Conservation (phyloP, 169 alveolate genomes). For the Babesia ovis region DNA sequence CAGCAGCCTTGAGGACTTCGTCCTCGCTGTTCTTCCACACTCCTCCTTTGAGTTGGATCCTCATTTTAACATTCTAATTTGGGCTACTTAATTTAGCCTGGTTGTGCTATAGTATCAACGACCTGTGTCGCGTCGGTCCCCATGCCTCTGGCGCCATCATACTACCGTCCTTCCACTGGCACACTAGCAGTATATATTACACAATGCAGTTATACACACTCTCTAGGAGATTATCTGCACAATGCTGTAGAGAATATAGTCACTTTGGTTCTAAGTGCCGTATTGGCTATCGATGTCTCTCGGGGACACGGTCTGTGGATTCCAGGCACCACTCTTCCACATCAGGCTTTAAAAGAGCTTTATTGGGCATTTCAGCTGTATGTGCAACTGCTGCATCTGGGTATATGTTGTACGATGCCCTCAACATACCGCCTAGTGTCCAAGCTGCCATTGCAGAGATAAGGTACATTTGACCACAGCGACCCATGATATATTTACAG, state of each 20-base stretch:
- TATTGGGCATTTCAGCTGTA: slow-evolving; percentile 8
- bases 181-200: not conserved
- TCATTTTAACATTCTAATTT: slow-evolving; percentile 78
- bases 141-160: not conserved
- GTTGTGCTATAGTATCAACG: not conserved
- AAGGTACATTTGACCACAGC: not conserved
- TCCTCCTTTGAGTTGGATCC: slow-evolving; percentile 97
- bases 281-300: slow-evolving; percentile 10
- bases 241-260: no score
- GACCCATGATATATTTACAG: slow-evolving; percentile 7
- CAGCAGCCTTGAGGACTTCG: slow-evolving; percentile 99
- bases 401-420: slow-evolving; percentile 16
- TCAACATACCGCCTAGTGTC: slow-evolving; percentile 14
- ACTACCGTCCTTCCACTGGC: not conserved
- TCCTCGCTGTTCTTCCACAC: slow-evolving; percentile 99
- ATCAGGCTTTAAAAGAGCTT: not conserved
- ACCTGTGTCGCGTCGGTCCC: not conserved
- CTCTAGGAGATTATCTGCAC: no score
- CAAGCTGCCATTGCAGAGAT: not conserved
- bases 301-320: not conserved
- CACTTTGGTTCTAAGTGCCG: not conserved
- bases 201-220: slow-evolving; percentile 9
- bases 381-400: slow-evolving; percentile 6
- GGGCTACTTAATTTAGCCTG: not conserved
- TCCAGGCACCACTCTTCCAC: slow-evolving; percentile 1